Base-by-base conservation (phyloP, 148 eudicot species). In the Beta vulgaris region DNA sequence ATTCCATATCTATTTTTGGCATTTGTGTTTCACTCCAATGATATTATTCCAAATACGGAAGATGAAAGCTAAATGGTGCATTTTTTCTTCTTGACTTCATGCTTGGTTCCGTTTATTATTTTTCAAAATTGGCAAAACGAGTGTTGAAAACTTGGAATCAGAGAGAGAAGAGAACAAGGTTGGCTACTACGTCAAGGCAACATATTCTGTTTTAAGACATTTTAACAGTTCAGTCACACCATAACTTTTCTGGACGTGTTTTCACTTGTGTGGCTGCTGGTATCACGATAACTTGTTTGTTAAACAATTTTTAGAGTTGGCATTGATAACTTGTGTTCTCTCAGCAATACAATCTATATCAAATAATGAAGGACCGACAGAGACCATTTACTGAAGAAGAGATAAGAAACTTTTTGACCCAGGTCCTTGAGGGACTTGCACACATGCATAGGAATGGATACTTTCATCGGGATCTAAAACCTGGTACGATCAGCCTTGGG, bases 401-500 rank as follows among this genome's bases (percentile, higher is more conserved):
- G 83, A 91, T 95, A 75, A 80, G 91, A 79, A 84, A 76, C 69
- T 77, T 84, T 67, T 77, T 89, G 86, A 77, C 82, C 81, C 99
- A 95, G 81, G 80, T 92, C 76, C 81, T 95, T 73, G 90, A 88
- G 80, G 99, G 92, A 69, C 99, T 95, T 76, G 86, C 87, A 32
- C 84, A 95, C 79, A 85, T 95, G 89, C 99, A 95, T 82, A 78
- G 60, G 74, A 84, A 84, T 80, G 99, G 97, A 76, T 92, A 92
- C 73, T 95, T 92, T 71, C 99, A 95, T 82, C 88, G 99, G 61
- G 99, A 95, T 79, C 73, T 95, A 35, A 95, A 95, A 80, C 99
- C 97, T 80, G 98, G 98, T 95, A 87, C 78, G 60, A 19, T 73
- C 55, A 28, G 44, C 43, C 37, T 43, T 29, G 18, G 68, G 10